phyloP scores from a whole-genome alignment of 805 yeast species.

The Brettanomyces anomalus region DNA sequence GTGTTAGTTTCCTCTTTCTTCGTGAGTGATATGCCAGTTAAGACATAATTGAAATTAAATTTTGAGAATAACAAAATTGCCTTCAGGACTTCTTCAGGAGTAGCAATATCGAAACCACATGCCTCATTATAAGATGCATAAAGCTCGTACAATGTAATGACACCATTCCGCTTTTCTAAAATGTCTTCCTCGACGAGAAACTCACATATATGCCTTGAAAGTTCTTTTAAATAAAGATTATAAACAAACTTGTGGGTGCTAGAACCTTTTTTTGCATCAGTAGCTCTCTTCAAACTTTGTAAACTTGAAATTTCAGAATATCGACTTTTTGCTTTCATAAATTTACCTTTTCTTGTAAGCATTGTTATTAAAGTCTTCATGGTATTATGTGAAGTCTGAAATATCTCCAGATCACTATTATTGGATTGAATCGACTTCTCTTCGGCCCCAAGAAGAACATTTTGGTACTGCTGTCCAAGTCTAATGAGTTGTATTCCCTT shows the following conservation, averaged over 20 bases:
- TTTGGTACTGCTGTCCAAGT: constrained; percentile 39
- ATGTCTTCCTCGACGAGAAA: constrained; percentile 40
- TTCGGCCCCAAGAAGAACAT: constrained; percentile 11
- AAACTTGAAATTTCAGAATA: constrained; percentile 15
- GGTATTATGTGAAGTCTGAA: constrained; percentile 23
- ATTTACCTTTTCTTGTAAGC: constrained; percentile 19
- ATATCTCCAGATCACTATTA: constrained; percentile 17
- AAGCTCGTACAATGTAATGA: constrained; percentile 52
- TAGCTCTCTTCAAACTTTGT: constrained; percentile 9
- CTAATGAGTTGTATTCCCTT: constrained; percentile 65
- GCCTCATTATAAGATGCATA: constrained; percentile 58
- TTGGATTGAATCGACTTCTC: constrained; percentile 10
- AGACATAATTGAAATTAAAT: constrained; percentile 24
- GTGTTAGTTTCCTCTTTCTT: background rate
- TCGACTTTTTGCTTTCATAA: constrained; percentile 14
- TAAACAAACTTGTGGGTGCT: constrained; percentile 12
- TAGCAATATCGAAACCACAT: constrained; percentile 55
- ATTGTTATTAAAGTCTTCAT: constrained; percentile 20
- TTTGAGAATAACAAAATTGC: constrained; percentile 50
- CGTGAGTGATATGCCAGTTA: constrained; percentile 41
- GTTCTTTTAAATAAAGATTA: constrained; percentile 39
- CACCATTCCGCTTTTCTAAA: constrained; percentile 44
- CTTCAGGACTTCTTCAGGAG: constrained; percentile 57
- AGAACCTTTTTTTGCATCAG: background rate
- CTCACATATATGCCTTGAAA: constrained; percentile 74